These are phyloP conservation scores for Flaveria linearis DNA, from an alignment of 129 eudicot species.

Conservation along the genomic window DNA sequence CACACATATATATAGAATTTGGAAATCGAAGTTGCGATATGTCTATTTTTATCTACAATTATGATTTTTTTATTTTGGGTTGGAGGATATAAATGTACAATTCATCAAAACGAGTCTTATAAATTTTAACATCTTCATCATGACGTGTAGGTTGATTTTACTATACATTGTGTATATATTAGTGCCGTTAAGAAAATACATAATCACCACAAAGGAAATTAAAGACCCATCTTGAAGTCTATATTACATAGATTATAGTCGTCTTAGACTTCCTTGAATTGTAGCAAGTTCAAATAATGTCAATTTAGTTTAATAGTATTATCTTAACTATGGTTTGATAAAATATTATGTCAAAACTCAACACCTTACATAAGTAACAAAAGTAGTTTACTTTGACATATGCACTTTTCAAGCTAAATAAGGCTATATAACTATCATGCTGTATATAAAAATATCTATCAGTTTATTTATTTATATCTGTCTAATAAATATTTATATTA, in stretches of 20 bases:
- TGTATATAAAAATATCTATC: not conserved
- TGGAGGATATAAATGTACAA: too few relatives aligned
- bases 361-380: not conserved
- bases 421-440: not conserved
- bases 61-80: too few relatives aligned
- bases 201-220: too few relatives aligned
- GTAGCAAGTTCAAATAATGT: not conserved
- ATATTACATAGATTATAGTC: not conserved
- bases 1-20: too few relatives aligned
- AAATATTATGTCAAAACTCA: constrained; percentile 12
- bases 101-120: too few relatives aligned
- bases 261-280: not conserved
- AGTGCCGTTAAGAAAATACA: too few relatives aligned
- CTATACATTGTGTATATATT: too few relatives aligned
- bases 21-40: too few relatives aligned
- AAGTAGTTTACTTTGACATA: not conserved
- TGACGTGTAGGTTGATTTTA: too few relatives aligned
- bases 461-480: not conserved
- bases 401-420: not conserved
- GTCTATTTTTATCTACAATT: too few relatives aligned
- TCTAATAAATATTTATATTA: not conserved
- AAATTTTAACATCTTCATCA: too few relatives aligned
- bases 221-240: not conserved
- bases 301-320: not conserved
- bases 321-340: constrained; percentile 1